Base-by-base conservation (phyloP, 148 eudicot species). In the Polygonum maritimum region DNA sequence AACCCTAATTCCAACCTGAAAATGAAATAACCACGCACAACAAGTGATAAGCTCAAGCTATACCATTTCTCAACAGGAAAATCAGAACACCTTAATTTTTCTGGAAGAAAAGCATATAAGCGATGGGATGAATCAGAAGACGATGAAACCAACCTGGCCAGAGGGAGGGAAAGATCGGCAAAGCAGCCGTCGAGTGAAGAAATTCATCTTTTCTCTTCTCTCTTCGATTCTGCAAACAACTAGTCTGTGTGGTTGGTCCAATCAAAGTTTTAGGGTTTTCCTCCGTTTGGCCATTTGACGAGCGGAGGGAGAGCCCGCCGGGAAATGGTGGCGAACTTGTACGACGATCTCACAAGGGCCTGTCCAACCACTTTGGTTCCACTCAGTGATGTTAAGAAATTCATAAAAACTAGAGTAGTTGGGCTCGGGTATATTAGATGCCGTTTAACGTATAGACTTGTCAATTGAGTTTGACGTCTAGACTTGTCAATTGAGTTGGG, bases 161-260 rank as follows among this genome's bases (percentile, higher is more conserved):
- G 41, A 7, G 3, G n/a, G 2, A 19, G n/a, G 19, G 57, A 31
- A 16, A 62, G 69, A 62, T 31, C 39, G 69, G 38, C 21, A 45
- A 72, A 72, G 33, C 75, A 67, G 75, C 75, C 52, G 75, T 35
- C 14, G 47, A 16, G 18, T 67, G 40, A 67, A 36, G 71, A 36
- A 36, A 67, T 67, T 36, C 71, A 67, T 67, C 71, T 67, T n/a
- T 6, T 36, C 45, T 63, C n/a, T 63, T 63, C 69, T 18, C 69
- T 12, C 69, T 33, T 63, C 39, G 39, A 31, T 31, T 33, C 35
- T 26, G 69, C 13, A 31, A 31, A 3, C 38, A 60, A 31, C 4
- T 60, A 2, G 11, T 54, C 21, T n/a, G 1, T 26, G 31, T 26
- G 31, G 31, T 2, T 60, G 38, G 69, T 60, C 11, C 69, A 60